Evolutionary conservation across 768 basidiomycete genomes (phyloP), one percentile per base, ranked within the genome.

Genomic region (Leccinum uliginosum): DNA sequence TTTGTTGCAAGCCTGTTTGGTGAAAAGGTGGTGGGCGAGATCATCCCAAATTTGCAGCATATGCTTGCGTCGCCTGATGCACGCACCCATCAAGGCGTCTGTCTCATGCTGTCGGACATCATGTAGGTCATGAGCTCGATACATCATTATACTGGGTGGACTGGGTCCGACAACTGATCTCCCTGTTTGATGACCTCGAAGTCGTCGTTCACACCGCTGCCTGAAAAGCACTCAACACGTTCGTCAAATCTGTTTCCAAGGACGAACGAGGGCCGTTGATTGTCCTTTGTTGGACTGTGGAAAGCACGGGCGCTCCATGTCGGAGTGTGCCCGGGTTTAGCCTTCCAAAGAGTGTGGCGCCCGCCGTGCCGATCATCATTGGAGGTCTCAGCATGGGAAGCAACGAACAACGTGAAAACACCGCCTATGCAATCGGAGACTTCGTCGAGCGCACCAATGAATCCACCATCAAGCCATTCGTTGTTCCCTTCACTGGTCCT

Each of bases 1-100:
- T 98, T 0, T 97, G 92, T 70, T 87, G 90, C 70, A 98, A 98
- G 73, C n/a, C n/a, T n/a, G n/a, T 95, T 95, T 63, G 96, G 97
- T 15, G 97, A 98, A 71, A 85, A 87, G 55, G 85, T 96, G 56
- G 66, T 98, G 35, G 85, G 82, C 23, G 94, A 94, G 60, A 86
- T 96, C 51, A 79, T 98, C 60, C 77, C 83, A 3, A 87, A 92
- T 53, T 73, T 99, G 57, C 89, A 87, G 53, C 74, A 78, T 19
- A 83, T 84, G 45, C 82, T 86, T 3, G 72, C 72, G 6, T 89
- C 88, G 0, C 73, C 78, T 3, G 85, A 91, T 64, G 62, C 84
- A 9, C 79, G 77, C 40, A 89, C 87, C 21, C 73, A 85, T 32
- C 87, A 93, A 69, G 96, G 95, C 47, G 91, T 92, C 34, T 97